Conservation (phyloP, 192 early-diverging fungal genomes). For the Rhizoclosmatium sp. region DNA sequence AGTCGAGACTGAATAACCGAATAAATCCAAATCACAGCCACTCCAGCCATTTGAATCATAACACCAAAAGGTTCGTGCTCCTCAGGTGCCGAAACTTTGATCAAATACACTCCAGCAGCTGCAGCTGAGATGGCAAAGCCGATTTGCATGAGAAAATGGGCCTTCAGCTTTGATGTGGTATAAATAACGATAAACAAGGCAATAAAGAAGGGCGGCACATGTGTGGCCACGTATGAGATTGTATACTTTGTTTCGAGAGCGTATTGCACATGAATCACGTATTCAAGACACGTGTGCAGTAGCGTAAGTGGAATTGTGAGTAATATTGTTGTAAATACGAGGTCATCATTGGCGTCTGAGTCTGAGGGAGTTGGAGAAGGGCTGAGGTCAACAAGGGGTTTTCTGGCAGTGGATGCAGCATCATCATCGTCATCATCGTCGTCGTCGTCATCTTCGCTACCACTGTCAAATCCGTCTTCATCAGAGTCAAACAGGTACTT, state of each 20-base stretch:
- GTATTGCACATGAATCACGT: constrained; percentile 14
- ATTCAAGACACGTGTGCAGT: not conserved
- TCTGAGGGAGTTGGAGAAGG: not conserved
- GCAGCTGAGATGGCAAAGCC: not conserved
- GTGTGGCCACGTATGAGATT: not conserved
- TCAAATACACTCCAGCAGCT: not conserved
- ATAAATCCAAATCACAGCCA: not conserved
- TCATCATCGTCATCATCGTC: not conserved
- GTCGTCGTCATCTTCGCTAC: not conserved
- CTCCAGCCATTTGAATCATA: constrained; percentile 1
- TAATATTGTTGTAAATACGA: not conserved
- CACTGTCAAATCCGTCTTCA: not conserved
- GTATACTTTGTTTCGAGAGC: not conserved
- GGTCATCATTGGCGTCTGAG: not conserved
- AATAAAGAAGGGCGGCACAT: not conserved
- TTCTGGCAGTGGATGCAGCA: not conserved
- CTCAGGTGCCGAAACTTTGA: not conserved
- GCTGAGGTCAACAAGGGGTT: not conserved
- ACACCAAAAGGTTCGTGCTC: not conserved
- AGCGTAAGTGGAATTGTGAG: constrained; percentile 1
- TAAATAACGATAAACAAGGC: not conserved
- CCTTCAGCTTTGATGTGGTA: not conserved
- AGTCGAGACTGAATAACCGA: not conserved
- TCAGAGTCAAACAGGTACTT: not conserved
- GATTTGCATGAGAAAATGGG: not conserved